These are phyloP conservation scores for Parachaetomium inaequale DNA, from an alignment of 495 filamentous ascomycete species.

Conservation along the genomic window DNA sequence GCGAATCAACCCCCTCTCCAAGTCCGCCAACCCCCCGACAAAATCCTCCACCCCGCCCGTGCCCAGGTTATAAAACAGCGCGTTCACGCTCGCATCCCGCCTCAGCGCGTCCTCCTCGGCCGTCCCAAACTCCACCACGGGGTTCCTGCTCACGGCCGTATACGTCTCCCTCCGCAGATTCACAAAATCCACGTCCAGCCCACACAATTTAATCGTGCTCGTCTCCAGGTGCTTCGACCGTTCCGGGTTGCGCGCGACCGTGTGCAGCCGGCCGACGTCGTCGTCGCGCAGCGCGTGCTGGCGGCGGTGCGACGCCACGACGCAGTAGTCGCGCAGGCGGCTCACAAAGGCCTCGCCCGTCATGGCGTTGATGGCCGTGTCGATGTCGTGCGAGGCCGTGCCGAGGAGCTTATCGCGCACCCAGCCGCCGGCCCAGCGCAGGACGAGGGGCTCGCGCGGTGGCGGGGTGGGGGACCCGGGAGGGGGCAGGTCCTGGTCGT, in stretches of 20 bases:
- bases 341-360: slow-evolving; percentile 82
- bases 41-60: slow-evolving; percentile 77
- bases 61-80: slow-evolving; percentile 92
- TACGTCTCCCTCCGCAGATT: slow-evolving; percentile 94
- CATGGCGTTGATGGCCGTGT: slow-evolving; percentile 92
- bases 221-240: slow-evolving; percentile 98
- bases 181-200: slow-evolving; percentile 88
- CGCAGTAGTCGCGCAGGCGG: slow-evolving; percentile 54
- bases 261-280: slow-evolving; percentile 64
- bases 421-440: slow-evolving; percentile 97
- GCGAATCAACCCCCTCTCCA: slow-evolving; percentile 66
- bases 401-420: slow-evolving; percentile 94
- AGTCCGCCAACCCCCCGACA: slow-evolving; percentile 72
- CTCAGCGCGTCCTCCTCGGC: slow-evolving; percentile 84
- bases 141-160: slow-evolving; percentile 77
- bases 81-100: slow-evolving; percentile 91
- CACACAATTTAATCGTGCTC: slow-evolving; percentile 78
- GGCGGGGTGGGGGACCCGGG: not conserved
- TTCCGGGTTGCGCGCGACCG: slow-evolving; percentile 85
- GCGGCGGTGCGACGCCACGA: slow-evolving; percentile 37
- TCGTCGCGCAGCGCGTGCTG: slow-evolving; percentile 48
- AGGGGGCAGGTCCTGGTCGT: slow-evolving; percentile 37
- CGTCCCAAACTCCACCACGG: slow-evolving; percentile 90
- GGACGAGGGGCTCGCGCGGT: slow-evolving; percentile 46
- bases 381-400: slow-evolving; percentile 80